Evolutionary conservation across 176 grass and related monocot species (phyloP), one percentile per base, ranked within the genome.

Genomic region (Thalia dealbata): DNA sequence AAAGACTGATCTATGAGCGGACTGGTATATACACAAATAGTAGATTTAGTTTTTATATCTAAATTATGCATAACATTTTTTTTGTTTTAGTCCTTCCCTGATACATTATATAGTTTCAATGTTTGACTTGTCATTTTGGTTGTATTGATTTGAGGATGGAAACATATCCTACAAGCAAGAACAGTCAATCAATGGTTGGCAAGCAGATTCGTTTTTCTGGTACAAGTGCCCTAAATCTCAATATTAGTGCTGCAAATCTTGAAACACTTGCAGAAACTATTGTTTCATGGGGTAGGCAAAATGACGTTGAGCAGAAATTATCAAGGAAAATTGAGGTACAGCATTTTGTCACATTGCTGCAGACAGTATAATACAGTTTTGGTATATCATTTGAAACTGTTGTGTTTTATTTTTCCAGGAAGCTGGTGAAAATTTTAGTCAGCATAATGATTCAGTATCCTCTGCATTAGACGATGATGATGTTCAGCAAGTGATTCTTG

Each of bases 401-500:
- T 9, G 21, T 44, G 8, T 3, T 59, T 55, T 50, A 23, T 75
- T 59, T 63, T 70, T 77, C 42, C 84, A 96, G 92, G 89, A 81
- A 58, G 73, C 62, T 67, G 45, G 60, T 72, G 87, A 84, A 74
- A 79, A 80, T 68, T 70, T 35, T 23, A 79, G 64, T 80, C 76
- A 78, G 41, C 55, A 74, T 70, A 75, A 76, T 22, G 74, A 73
- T 62, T 83, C 84, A 64, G 82, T 80, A 24, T 82, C 75, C 73
- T 92, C 93, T 60, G 93, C 89, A 21, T 84, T 97, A 78, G 86
- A 97, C 61, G 89, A 96, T 79, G 89, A 92, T 71, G 93, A 97
- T 81, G 78, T 91, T 68, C 89, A 90, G 71, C 90, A 89, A 83
- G 81, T 97, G 69, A 67, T 92, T 76, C 83, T 97, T 74, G 87